Evolutionary conservation across 257 asterid genomes (phyloP), one percentile per base, ranked within the genome.

Genomic region (Jacaranda mimosifolia): DNA sequence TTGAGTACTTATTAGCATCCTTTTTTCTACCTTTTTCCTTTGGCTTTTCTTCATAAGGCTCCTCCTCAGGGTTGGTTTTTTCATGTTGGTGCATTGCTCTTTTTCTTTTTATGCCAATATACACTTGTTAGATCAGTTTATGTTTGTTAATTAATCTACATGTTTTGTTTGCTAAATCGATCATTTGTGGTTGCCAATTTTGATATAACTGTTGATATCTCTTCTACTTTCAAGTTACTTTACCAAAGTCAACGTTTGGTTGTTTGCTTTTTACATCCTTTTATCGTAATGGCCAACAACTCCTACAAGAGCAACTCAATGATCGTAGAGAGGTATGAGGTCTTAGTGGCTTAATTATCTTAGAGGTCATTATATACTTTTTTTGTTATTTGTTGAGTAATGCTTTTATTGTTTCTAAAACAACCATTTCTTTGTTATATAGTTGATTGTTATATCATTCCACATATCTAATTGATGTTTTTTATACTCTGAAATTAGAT

Each of bases 221-320:
- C 17, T 67, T 68, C 55, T 51, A 40, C 6, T 55, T 42, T 39
- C 36, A 60, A 39, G 69, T 63, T 69, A 59, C 80, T 85, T 76
- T 70, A 60, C 51, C 78, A 92, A 91, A 87, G 96, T 96, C 81
- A 78, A 84, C 3, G 99, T 96, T 68, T 93, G 97, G 89, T 89
- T 93, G 80, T 96, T n/a, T 85, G 96, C 99, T 49, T 96, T 96
- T 75, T 98, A 96, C 77, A 87, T n/a, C 91, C 68, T 89, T 96
- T 83, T 91, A 90, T 83, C 85, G 93, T 11, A 86, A 96, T 75
- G 97, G 99, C 59, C 90, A 89, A 82, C 82, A 86, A 79, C 98
- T 93, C 86, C 86, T 96, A 58, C 95, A 90, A 67, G 97, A 91
- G 73, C 98, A 93, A 78, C 96, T 96, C 39, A 76, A 83, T 68